These are phyloP conservation scores for Neurospora tetrasperma DNA, from an alignment of 495 filamentous ascomycete genomes.

Conservation along the genomic window DNA sequence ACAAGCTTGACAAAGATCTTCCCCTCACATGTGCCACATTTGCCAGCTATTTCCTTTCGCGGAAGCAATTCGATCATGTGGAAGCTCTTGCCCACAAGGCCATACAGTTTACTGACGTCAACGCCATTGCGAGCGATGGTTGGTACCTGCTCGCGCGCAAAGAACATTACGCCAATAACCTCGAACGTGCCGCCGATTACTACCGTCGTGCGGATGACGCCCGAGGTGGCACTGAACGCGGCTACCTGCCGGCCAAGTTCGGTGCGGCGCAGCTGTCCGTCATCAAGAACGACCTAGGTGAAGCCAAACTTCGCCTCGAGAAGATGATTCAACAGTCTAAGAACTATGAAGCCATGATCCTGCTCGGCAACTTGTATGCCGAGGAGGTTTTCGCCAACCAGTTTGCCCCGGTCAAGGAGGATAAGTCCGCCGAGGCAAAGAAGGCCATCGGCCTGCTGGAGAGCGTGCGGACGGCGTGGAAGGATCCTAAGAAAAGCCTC, in stretches of 20 bases:
- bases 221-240: constrained; percentile 74
- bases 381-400: constrained; percentile 85
- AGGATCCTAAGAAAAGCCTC: constrained; percentile 69
- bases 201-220: constrained; percentile 84
- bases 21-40: constrained; percentile 86
- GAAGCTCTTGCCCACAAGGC: constrained; percentile 84
- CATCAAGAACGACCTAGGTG: constrained; percentile 70
- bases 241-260: constrained; percentile 87
- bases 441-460: constrained; percentile 79
- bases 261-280: constrained; percentile 82
- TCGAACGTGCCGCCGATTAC: constrained; percentile 61
- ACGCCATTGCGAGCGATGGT: constrained; percentile 88
- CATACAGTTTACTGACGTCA: constrained; percentile 90
- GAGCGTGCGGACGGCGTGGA: constrained; percentile 79
- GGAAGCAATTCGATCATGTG: constrained; percentile 64
- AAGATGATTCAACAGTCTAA: constrained; percentile 82
- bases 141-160: constrained; percentile 91
- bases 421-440: constrained; percentile 70
- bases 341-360: constrained; percentile 80
- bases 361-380: constrained; percentile 81
- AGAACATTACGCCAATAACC: constrained; percentile 64
- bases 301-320: constrained; percentile 87
- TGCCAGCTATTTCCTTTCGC: constrained; percentile 73
- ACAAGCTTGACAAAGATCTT: constrained; percentile 89
- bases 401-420: constrained; percentile 63